Conservation (phyloP, 495 filamentous ascomycete species). For the Xylaria longipes region DNA sequence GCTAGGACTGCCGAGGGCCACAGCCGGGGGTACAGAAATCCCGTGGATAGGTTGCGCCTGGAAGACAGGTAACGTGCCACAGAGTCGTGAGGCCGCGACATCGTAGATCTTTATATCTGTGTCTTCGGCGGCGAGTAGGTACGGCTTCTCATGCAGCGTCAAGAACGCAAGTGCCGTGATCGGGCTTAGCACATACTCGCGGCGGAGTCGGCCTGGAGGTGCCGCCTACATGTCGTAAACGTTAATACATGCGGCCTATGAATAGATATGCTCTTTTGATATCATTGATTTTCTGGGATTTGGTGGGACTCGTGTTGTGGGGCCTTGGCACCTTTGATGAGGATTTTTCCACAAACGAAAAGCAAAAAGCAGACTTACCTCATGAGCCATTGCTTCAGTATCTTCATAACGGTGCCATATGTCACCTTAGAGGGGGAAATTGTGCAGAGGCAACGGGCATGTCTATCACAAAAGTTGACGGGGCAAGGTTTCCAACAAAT, state of each 20-base stretch:
- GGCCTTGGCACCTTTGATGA: background rate
- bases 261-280: background rate
- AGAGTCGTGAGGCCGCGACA: constrained; percentile 39
- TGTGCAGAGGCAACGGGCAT: constrained; percentile 3
- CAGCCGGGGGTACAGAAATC: constrained; percentile 50
- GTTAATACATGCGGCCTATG: constrained; percentile 18
- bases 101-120: constrained; percentile 69
- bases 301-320: constrained; percentile 14
- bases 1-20: constrained; percentile 4
- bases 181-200: constrained; percentile 54
- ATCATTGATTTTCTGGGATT: background rate
- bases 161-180: constrained; percentile 65
- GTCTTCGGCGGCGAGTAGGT: constrained; percentile 77
- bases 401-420: constrained; percentile 30
- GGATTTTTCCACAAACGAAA: constrained; percentile 18
- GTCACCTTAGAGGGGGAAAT: constrained; percentile 4
- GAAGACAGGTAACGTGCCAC: constrained; percentile 61
- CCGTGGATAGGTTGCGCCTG: constrained; percentile 72
- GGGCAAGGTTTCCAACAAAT: background rate
- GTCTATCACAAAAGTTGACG: background rate
- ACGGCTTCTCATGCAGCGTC: constrained; percentile 40
- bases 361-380: constrained; percentile 32
- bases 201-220: constrained; percentile 33
- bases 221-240: constrained; percentile 25
- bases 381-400: constrained; percentile 33